Conservation (phyloP, 257 asterid species). For the Nicotiana tomentosiformis region DNA sequence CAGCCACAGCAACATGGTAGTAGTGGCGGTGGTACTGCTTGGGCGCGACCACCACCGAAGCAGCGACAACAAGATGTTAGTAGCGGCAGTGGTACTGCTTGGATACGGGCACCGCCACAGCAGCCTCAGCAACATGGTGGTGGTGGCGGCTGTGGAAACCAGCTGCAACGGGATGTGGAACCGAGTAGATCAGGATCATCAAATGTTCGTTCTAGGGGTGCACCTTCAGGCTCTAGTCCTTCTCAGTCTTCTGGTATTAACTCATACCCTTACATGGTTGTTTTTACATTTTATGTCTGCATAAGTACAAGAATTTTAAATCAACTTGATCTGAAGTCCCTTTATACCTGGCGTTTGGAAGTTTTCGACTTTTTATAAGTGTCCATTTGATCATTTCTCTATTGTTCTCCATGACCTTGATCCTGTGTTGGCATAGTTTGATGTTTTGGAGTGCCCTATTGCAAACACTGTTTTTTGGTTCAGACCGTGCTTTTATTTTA, state of each 20-base stretch:
- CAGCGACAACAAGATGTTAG: neutral
- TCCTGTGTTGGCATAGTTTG: too few relatives aligned
- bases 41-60: neutral
- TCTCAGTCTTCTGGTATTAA: slow-evolving; percentile 33
- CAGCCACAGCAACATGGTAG: neutral
- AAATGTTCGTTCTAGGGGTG: slow-evolving; percentile 24
- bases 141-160: neutral
- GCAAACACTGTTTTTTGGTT: too few relatives aligned
- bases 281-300: neutral
- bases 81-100: neutral
- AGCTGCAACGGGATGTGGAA: slow-evolving; percentile 7
- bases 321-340: slow-evolving; percentile 6
- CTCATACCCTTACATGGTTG: neutral
- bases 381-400: too few relatives aligned
- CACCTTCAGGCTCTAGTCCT: neutral
- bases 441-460: too few relatives aligned
- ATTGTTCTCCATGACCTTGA: too few relatives aligned
- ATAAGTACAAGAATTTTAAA: neutral
- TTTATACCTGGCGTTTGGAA: neutral
- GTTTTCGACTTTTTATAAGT: too few relatives aligned
- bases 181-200: slow-evolving; percentile 13
- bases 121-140: neutral
- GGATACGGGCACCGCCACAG: slow-evolving; percentile 14
- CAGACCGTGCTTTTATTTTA: too few relatives aligned
- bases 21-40: neutral